A percentile compares a stretch with the other conserved stretches of the same genome.
Conservation (phyloP, 1,284 basidiomycete species). For the Flammula alnicola region DNA sequence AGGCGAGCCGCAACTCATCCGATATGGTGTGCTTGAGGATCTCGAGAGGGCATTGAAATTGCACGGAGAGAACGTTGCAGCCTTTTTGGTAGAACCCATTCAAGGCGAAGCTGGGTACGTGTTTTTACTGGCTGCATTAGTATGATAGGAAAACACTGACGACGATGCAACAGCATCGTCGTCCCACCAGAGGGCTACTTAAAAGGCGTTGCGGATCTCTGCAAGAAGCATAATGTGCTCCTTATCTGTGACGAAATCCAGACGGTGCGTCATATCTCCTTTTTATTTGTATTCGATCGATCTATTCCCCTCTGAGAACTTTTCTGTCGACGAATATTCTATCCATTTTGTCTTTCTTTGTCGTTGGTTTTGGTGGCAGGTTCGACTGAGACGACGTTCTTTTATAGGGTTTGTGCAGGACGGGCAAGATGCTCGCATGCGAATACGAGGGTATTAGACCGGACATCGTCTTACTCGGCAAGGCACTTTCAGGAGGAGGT, state of each 20-base stretch:
- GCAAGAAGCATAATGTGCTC: slow-evolving; percentile 93
- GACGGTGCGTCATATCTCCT: slow-evolving; percentile 60
- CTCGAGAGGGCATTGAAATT: slow-evolving; percentile 82
- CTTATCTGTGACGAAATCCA: slow-evolving; percentile 99
- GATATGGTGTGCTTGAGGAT: slow-evolving; percentile 85
- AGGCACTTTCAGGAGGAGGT: slow-evolving; percentile 95
- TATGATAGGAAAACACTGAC: background rate
- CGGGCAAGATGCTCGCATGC: slow-evolving; percentile 87
- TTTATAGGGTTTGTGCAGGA: slow-evolving; percentile 80
- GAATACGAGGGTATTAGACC: slow-evolving; percentile 91
- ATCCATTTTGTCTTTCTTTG: no score
- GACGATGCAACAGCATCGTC: slow-evolving; percentile 66
- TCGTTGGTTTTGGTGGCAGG: no score
- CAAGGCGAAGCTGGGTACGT: slow-evolving; percentile 96
- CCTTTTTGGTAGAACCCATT: slow-evolving; percentile 96
- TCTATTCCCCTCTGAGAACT: no score
- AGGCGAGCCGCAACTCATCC: slow-evolving; percentile 60
- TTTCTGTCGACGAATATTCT: no score
- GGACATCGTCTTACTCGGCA: slow-evolving; percentile 93
- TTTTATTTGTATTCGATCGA: no score
- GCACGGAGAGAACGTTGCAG: slow-evolving; percentile 86
- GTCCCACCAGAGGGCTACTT: slow-evolving; percentile 94
- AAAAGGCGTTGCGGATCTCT: slow-evolving; percentile 75
- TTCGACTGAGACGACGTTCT: background rate
- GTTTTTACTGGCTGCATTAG: no score